These are phyloP conservation scores for Venturia pyrina DNA, from an alignment of 2,329 filamentous ascomycete species.

Conservation along the genomic window DNA sequence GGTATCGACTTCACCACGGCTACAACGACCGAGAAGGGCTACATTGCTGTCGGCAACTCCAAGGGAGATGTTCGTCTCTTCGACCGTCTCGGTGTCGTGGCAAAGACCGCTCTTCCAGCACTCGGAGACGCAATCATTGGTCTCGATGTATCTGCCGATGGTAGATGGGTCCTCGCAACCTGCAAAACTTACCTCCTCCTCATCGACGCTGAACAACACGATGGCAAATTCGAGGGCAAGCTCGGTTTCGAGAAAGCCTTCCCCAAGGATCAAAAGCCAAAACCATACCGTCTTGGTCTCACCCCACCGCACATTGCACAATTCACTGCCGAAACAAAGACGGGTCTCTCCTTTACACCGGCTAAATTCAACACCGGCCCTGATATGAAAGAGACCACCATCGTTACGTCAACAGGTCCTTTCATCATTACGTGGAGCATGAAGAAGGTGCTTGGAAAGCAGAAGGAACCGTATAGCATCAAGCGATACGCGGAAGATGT, in stretches of 20 bases:
- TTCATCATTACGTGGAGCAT: constrained; percentile 96
- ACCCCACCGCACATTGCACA: constrained; percentile 91
- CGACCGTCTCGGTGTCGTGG: constrained; percentile 90
- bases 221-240: constrained; percentile 93
- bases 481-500: constrained; percentile 93
- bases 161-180: constrained; percentile 89
- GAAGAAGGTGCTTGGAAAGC: constrained; percentile 74
- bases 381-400: constrained; percentile 74
- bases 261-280: constrained; percentile 83
- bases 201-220: constrained; percentile 81
- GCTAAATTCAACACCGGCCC: constrained; percentile 90
- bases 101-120: constrained; percentile 93
- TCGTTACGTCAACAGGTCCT: constrained; percentile 91
- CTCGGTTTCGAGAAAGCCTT: constrained; percentile 96
- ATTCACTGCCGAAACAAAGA: constrained; percentile 92
- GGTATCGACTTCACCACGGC: constrained; percentile 85
- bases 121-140: constrained; percentile 92
- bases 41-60: constrained; percentile 92
- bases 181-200: constrained; percentile 91
- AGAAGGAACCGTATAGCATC: constrained; percentile 86
- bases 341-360: constrained; percentile 75
- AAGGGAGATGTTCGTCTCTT: constrained; percentile 97
- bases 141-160: constrained; percentile 89
- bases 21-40: constrained; percentile 91
- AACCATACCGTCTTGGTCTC: constrained; percentile 79